These are phyloP conservation scores for Fusarium protoensiforme DNA, from an alignment of 2,329 filamentous ascomycete genomes.

Conservation along the genomic window DNA sequence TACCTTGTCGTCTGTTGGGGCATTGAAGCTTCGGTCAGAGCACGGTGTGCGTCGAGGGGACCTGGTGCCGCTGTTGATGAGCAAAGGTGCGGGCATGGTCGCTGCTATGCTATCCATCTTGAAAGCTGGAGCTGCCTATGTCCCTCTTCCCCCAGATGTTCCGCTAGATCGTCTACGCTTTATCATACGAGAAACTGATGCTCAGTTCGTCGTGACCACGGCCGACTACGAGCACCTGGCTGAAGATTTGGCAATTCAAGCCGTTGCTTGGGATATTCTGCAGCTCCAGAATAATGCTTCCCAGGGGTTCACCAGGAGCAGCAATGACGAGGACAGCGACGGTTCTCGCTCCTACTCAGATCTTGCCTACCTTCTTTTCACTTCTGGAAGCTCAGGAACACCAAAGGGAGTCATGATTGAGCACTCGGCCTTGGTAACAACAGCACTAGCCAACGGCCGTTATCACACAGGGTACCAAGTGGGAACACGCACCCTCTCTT, in stretches of 20 bases:
- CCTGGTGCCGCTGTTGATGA: not conserved
- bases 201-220: not conserved
- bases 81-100: not conserved
- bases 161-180: not conserved
- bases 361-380: not conserved
- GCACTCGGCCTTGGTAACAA: not conserved
- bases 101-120: not conserved
- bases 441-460: not conserved
- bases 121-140: not conserved
- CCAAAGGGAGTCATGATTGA: constrained; percentile 1
- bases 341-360: not conserved
- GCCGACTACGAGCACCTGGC: not conserved
- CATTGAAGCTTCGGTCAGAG: not conserved
- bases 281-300: not conserved
- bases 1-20: not conserved
- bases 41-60: not conserved
- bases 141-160: not conserved
- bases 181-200: not conserved
- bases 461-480: not conserved
- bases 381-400: not conserved
- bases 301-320: not conserved
- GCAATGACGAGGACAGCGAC: too few species aligned
- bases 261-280: not conserved
- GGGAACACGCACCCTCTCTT: not conserved
- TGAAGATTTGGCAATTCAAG: not conserved